phyloP scores from a whole-genome alignment of 106 monocot genomes.

The Dendrobium huoshanense region DNA sequence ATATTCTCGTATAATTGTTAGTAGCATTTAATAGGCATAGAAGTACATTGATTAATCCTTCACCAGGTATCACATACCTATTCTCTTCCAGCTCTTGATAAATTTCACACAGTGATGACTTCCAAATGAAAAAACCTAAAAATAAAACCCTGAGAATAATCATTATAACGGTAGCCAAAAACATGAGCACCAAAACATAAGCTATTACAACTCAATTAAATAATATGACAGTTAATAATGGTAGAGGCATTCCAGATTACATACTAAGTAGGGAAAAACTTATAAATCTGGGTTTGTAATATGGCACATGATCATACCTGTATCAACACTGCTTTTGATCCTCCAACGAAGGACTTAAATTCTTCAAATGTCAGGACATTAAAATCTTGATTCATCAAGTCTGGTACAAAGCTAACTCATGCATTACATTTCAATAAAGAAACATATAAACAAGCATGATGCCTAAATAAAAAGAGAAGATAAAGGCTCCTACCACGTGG shows the following conservation, averaged over 20 bases:
- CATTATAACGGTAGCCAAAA: not conserved
- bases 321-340: slow-evolving; percentile 49
- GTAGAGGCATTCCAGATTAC: not conserved
- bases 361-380: slow-evolving; percentile 33
- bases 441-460: slow-evolving; percentile 3
- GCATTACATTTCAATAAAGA: not conserved
- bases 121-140: slow-evolving; percentile 78
- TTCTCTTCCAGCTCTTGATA: slow-evolving; percentile 59
- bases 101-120: slow-evolving; percentile 64
- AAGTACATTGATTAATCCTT: not conserved
- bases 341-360: slow-evolving; percentile 42
- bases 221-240: not conserved
- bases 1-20: not conserved
- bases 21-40: not conserved
- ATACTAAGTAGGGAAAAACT: too few relatives aligned
- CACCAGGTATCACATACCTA: slow-evolving; percentile 41
- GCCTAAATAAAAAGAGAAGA: not conserved
- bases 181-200: not conserved
- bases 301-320: slow-evolving; percentile 33
- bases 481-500: slow-evolving; percentile 35
- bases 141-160: slow-evolving; percentile 6
- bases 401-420: slow-evolving; percentile 21
- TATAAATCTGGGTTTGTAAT: not conserved
- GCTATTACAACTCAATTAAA: not conserved
- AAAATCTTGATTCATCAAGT: slow-evolving; percentile 22